A percentile compares a stretch with the other conserved stretches of the same genome.
Conservation (phyloP, 2,329 filamentous ascomycete species). For the Bimuria novae-zelandiae region DNA sequence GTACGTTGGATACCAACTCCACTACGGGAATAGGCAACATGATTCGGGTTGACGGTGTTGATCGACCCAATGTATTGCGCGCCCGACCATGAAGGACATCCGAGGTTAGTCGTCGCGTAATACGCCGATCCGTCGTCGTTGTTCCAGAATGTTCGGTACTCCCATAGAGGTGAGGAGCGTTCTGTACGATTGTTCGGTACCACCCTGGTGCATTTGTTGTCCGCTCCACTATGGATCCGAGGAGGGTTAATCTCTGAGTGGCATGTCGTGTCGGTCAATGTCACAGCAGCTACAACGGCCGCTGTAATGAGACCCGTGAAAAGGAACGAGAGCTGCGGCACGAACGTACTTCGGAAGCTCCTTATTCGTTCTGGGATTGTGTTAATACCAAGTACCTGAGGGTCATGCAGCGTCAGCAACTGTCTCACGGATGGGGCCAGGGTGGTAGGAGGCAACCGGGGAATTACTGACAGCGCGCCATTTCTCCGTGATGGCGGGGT, state of each 20-base stretch:
- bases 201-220: conserved; percentile 8
- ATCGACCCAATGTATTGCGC: conserved; percentile 5
- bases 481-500: conserved; percentile 2
- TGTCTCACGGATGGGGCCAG: not conserved
- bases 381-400: conserved; percentile 9
- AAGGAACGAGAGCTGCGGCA: conserved; percentile 8
- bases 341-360: not conserved
- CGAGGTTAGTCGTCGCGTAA: conserved; percentile 7
- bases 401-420: conserved; percentile 2
- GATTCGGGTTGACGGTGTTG: conserved; percentile 7
- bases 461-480: conserved; percentile 8
- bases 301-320: conserved; percentile 11
- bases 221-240: conserved; percentile 12
- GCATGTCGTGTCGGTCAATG: conserved; percentile 10
- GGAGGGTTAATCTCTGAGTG: not conserved
- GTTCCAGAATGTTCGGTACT: conserved; percentile 6
- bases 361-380: conserved; percentile 5
- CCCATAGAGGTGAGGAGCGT: conserved; percentile 10
- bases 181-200: not conserved
- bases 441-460: not conserved
- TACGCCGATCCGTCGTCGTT: conserved; percentile 9
- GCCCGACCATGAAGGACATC: conserved; percentile 6
- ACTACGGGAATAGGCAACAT: conserved; percentile 8
- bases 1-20: conserved; percentile 6
- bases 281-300: conserved; percentile 9